Base-by-base conservation (phyloP, 2,329 filamentous ascomycete species). In the Claviceps arundinis region DNA sequence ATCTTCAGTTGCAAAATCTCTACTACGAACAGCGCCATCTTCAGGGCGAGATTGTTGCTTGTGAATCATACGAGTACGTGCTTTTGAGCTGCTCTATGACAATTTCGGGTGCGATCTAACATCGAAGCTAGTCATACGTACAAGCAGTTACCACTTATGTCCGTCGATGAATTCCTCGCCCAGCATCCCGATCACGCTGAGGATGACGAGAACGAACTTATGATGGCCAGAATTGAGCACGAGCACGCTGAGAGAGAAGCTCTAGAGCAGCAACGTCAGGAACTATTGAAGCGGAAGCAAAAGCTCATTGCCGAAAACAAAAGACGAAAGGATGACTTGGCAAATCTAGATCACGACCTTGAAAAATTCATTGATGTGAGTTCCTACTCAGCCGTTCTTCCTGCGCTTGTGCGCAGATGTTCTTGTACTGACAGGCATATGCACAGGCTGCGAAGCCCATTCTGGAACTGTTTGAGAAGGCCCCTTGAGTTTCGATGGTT, bases 21-120 rank as follows among this genome's bases (percentile, higher is more conserved):
- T 94, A 93, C 67, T 98, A 98, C 64, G 91, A 98, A 68, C 90
- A 97, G 70, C 77, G 88, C 51, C 89, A 96, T 67, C 72, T 98
- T 51, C 82, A 87, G 57, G 87, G 87, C 48, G 93, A 98, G 69
- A 97, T 98, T 55, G 74, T 80, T 0, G 89, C 87, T 8, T 97
- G 93, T 66, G 87, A 95, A 64, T 85, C 84, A 50, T 96, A 94
- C 61, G 87, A 95, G 89, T 95, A 71, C 56, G 87, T 78, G 3
- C 17, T 30, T 13, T 22, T 5, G 6, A 22, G 22, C 19, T 17
- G 11, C 19, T 41, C 8, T 0, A 16, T 14, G 14, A 41, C 22
- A 40, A n/a, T 13, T 44, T 46, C 11, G 34, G 5, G 19, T 30
- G 13, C 5, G 22, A n/a, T 45, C 41, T 46, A 41, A 40, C 7